phyloP scores from a whole-genome alignment of 2,329 filamentous ascomycete genomes.

The Apiospora aurea region DNA sequence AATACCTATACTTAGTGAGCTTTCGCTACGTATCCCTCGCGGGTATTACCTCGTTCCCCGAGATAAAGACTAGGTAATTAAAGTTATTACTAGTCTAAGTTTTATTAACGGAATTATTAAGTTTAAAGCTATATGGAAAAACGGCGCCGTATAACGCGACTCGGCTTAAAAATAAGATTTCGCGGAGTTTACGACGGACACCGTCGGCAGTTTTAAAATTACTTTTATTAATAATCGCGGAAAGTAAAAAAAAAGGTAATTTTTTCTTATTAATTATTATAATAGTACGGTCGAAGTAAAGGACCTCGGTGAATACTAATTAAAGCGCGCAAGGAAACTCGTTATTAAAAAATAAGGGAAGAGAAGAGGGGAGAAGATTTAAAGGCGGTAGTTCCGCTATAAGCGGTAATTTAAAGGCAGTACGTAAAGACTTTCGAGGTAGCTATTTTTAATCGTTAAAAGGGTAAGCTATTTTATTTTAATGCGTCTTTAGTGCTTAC shows the following conservation, averaged over 20 bases:
- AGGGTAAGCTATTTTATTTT: not conserved
- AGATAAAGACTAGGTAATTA: not conserved
- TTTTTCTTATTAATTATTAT: not conserved
- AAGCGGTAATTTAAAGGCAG: not conserved
- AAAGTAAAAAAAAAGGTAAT: not conserved
- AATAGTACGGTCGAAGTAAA: not conserved
- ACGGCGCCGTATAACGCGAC: not conserved
- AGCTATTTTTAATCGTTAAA: not conserved
- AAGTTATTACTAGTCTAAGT: not conserved
- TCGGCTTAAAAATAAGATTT: not conserved
- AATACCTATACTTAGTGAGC: not conserved
- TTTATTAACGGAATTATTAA: not conserved
- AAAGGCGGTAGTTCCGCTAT: not conserved
- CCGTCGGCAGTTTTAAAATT: not conserved
- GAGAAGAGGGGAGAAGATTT: not conserved
- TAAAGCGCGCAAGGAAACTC: not conserved
- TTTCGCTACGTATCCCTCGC: not conserved
- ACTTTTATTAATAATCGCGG: not conserved
- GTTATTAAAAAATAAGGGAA: not conserved
- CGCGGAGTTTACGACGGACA: not conserved
- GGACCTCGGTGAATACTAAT: not conserved
- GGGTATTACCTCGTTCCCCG: not conserved
- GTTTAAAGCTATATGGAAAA: not conserved
- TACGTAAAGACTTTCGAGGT: not conserved
- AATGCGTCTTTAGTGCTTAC: not conserved